Conservation (phyloP, 2,329 filamentous ascomycete species). For the Cryphonectria parasitica region DNA sequence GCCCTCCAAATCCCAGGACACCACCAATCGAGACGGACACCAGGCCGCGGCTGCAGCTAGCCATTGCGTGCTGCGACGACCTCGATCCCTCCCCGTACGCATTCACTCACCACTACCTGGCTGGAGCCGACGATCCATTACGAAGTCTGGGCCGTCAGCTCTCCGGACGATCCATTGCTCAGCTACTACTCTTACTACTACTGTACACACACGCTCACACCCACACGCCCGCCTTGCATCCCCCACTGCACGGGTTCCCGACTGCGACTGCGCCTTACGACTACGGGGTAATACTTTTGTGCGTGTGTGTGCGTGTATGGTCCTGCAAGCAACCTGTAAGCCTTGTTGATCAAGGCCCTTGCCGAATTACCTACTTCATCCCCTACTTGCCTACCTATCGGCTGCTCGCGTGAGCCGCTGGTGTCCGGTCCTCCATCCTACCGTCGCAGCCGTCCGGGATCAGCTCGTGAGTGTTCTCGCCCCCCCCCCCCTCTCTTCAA, state of each 20-base stretch:
- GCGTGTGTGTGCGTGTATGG: not conserved
- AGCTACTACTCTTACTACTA: not conserved
- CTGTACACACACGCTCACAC: not conserved
- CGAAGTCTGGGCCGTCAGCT: constrained; percentile 7
- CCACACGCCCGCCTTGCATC: not conserved
- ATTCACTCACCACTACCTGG: not conserved
- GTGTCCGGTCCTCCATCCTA: constrained; percentile 1
- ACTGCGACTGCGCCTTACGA: not conserved
- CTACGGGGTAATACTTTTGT: not conserved
- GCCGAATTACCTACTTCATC: not conserved
- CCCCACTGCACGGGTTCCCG: not conserved
- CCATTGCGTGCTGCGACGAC: constrained; percentile 17
- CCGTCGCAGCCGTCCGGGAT: not conserved
- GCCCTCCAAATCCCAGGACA: constrained; percentile 2
- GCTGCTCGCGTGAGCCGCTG: constrained; percentile 5
- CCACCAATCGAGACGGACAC: constrained; percentile 17
- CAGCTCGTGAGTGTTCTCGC: constrained; percentile 19
- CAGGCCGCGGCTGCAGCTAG: constrained; percentile 25
- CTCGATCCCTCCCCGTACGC: not conserved
- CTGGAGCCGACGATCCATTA: not conserved
- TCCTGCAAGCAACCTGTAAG: constrained; percentile 20
- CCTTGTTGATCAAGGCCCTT: constrained; percentile 18
- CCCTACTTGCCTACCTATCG: not conserved
- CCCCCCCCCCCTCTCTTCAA: too few species aligned
- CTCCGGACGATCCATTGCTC: constrained; percentile 9